These are phyloP conservation scores for Diaporthe citri DNA, from an alignment of 2,329 filamentous ascomycete species.

Conservation along the genomic window DNA sequence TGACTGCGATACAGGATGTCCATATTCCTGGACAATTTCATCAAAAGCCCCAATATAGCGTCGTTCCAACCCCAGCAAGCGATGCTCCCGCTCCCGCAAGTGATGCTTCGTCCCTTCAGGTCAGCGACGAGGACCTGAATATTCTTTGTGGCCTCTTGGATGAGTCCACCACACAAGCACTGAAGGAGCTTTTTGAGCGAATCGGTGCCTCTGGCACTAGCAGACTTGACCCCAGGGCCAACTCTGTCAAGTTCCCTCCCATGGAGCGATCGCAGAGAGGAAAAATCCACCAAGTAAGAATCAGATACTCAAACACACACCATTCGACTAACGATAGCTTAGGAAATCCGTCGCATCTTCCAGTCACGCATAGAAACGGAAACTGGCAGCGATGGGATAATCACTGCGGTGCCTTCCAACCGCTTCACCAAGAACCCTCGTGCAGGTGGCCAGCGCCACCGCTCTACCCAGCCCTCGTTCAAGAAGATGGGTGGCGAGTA, in stretches of 20 bases:
- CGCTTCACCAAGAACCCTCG: slow-evolving; percentile 60
- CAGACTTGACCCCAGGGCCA: slow-evolving; percentile 46
- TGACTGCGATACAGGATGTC: slow-evolving; percentile 22
- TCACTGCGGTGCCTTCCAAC: slow-evolving; percentile 72
- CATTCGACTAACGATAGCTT: slow-evolving; percentile 41
- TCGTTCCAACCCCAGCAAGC: slow-evolving; percentile 42
- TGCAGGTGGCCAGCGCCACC: slow-evolving; percentile 47
- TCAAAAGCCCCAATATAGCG: slow-evolving; percentile 42
- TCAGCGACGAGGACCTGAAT: slow-evolving; percentile 50
- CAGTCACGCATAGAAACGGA: slow-evolving; percentile 80
- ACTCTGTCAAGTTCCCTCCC: slow-evolving; percentile 54
- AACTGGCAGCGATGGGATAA: slow-evolving; percentile 70
- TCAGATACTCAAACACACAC: neutral
- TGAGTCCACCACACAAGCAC: slow-evolving; percentile 53
- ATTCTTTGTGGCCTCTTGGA: slow-evolving; percentile 56
- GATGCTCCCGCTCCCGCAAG: slow-evolving; percentile 41
- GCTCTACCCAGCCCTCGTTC: slow-evolving; percentile 37
- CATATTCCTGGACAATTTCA: slow-evolving; percentile 28
- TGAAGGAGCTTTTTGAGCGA: slow-evolving; percentile 57
- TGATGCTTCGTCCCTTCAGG: slow-evolving; percentile 36
- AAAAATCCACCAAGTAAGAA: slow-evolving; percentile 61
- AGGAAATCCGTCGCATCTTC: slow-evolving; percentile 83
- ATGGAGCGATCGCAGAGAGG: slow-evolving; percentile 60
- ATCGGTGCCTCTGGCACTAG: slow-evolving; percentile 47
- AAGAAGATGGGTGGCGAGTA: slow-evolving; percentile 73